Base-by-base conservation (phyloP, 306 rosid species). In the Begonia fuchsioides region DNA sequence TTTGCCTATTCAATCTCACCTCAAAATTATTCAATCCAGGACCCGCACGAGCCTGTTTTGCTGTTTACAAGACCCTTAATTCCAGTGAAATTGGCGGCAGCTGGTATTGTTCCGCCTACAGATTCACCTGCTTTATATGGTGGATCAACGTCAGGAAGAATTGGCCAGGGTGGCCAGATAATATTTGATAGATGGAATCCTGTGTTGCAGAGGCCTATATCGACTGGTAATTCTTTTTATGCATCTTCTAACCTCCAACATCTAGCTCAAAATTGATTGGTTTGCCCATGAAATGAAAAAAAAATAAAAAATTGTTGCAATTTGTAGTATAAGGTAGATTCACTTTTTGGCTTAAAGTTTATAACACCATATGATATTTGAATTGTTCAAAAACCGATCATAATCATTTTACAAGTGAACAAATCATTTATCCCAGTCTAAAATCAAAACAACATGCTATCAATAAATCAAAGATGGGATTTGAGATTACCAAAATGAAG, bases 161-260 rank as follows among this genome's bases (percentile, higher is more conserved):
- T 90, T 13, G 98, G 98, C 55, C 78, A 95, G 32, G 98, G 98
- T 12, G 98, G 98, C 61, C 80, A 95, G 14, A 72, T 90, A 65
- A 69, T 90, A 73, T 90, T 85, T 55, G 98, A 90, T 54, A 60
- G 94, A 56, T 90, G 85, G 92, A 90, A 90, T 68, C 84, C 92
- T 1, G 74, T 85, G 62, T 43, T 79, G 95, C 98, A 79, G 46
- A 75, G 87, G 13, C 82, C 85, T 38, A 75, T 38, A 75, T 90
- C 43, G 94, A 90, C 67, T 81, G 68, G 95, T 52, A 81, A 72
- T 68, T 77, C 98, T 5, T 77, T 72, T 71, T 85, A 72, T 51
- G 61, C 76, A 65, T 93, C 95, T 13, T 90, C 93, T 32, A 84
- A 81, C 56, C 80, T 83, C 39, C 43, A 81, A 51, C 78, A 81